phyloP scores from a whole-genome alignment of 2,329 filamentous ascomycete genomes.

The Pseudogymnoascus sp. region DNA sequence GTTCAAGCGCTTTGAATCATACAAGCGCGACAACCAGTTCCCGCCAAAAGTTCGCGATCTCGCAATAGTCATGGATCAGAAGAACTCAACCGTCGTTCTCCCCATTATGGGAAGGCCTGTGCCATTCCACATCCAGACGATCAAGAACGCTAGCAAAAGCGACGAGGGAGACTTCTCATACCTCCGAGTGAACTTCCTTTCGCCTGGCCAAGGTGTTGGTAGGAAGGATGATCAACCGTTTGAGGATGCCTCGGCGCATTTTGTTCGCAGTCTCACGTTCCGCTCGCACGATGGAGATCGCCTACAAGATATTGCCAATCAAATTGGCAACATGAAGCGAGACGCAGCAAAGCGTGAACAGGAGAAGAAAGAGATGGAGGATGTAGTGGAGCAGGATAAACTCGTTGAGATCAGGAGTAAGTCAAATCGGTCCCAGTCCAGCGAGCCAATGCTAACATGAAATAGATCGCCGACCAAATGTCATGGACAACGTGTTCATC shows the following conservation, averaged over 20 bases:
- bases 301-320: constrained; percentile 83
- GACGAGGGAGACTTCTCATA: constrained; percentile 93
- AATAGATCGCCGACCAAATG: constrained; percentile 79
- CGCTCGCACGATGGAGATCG: constrained; percentile 82
- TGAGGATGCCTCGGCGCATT: constrained; percentile 91
- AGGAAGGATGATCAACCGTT: constrained; percentile 97
- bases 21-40: constrained; percentile 95
- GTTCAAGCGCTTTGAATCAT: constrained; percentile 98
- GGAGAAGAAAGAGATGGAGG: constrained; percentile 99
- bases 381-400: constrained; percentile 98
- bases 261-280: constrained; percentile 92
- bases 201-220: constrained; percentile 92
- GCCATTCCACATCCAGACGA: constrained; percentile 95
- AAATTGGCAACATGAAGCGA: constrained; percentile 95
- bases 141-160: constrained; percentile 98
- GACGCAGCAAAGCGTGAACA: constrained; percentile 87
- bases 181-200: constrained; percentile 93
- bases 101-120: constrained; percentile 97
- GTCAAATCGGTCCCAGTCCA: constrained; percentile 28
- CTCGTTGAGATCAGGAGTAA: constrained; percentile 86
- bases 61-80: constrained; percentile 82
- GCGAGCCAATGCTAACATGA: constrained; percentile 35
- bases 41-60: constrained; percentile 77
- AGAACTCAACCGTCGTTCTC: constrained; percentile 83
- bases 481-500: constrained; percentile 91